Conservation (phyloP, 768 basidiomycete genomes). For the Scleroderma bovista region DNA sequence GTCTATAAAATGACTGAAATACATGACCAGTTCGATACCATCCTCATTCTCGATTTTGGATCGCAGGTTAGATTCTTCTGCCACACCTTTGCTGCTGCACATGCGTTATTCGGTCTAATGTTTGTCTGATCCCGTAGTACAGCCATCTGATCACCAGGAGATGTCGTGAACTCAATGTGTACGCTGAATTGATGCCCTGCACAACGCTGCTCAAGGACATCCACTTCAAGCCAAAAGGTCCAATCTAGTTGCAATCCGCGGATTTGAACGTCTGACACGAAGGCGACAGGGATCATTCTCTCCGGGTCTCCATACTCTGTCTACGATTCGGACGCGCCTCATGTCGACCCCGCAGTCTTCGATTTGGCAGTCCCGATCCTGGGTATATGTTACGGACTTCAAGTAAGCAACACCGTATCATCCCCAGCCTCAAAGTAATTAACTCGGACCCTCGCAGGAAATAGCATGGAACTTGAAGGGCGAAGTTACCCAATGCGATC, state of each 20-base stretch:
- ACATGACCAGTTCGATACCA: conserved; percentile 92
- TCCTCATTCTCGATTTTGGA: conserved; percentile 95
- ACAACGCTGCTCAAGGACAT: conserved; percentile 86
- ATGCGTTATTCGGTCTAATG: conserved; percentile 7
- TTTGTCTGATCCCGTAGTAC: conserved; percentile 51
- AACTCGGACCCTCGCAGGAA: conserved; percentile 50
- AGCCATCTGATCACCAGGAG: conserved; percentile 96
- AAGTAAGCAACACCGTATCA: conserved; percentile 46
- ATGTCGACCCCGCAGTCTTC: conserved; percentile 90
- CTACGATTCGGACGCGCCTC: conserved; percentile 88
- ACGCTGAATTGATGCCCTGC: conserved; percentile 96
- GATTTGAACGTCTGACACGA: neutral
- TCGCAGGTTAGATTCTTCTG: conserved; percentile 62
- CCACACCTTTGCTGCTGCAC: conserved; percentile 6
- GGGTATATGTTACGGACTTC: conserved; percentile 96
- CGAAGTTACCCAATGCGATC: conserved; percentile 77
- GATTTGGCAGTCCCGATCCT: conserved; percentile 85
- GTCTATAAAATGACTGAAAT: conserved; percentile 66
- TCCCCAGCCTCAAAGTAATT: neutral
- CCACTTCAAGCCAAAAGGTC: conserved; percentile 89
- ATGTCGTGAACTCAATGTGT: conserved; percentile 96
- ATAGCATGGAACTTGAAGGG: conserved; percentile 87
- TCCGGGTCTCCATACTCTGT: conserved; percentile 99
- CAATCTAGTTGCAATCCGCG: neutral
- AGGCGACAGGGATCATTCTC: conserved; percentile 77